A percentile compares a stretch with the other conserved stretches of the same genome.
phyloP scores from a whole-genome alignment of 768 basidiomycete genomes.

The Macrolepiota dolichaula region DNA sequence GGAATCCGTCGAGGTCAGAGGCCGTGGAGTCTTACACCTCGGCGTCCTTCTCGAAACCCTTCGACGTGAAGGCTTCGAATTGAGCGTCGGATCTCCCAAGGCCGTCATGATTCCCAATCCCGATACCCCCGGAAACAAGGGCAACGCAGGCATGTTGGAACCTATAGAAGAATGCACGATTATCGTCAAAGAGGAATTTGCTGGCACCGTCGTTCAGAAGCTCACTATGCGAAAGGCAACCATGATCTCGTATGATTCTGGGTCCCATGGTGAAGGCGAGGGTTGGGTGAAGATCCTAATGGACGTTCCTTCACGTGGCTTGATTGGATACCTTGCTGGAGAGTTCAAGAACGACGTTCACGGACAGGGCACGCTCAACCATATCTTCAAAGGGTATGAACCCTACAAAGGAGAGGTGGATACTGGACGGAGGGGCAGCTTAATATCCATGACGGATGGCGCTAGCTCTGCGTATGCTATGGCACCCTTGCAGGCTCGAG shows the following conservation, averaged over 20 bases:
- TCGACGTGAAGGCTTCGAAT: slow-evolving; percentile 46
- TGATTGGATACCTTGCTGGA: slow-evolving; percentile 51
- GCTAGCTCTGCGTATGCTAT: slow-evolving; percentile 38
- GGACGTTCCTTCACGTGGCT: slow-evolving; percentile 44
- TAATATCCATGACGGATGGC: slow-evolving; percentile 45
- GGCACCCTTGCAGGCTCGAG: slow-evolving; percentile 46
- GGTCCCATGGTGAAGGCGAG: slow-evolving; percentile 32
- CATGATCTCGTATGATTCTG: slow-evolving; percentile 43
- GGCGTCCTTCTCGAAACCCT: slow-evolving; percentile 48
- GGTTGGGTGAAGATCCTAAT: slow-evolving; percentile 45
- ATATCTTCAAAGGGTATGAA: slow-evolving; percentile 49
- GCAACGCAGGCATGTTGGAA: slow-evolving; percentile 35
- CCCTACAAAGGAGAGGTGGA: slow-evolving; percentile 40
- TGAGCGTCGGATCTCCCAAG: slow-evolving; percentile 45
- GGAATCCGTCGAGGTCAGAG: slow-evolving; percentile 46
- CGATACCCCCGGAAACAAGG: slow-evolving; percentile 20
- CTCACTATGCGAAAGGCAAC: slow-evolving; percentile 48
- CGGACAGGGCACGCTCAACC: slow-evolving; percentile 50
- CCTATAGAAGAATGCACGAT: slow-evolving; percentile 46
- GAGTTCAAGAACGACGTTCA: slow-evolving; percentile 52
- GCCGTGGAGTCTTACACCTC: slow-evolving; percentile 47
- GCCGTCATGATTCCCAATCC: slow-evolving; percentile 45
- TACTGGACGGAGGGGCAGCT: slow-evolving; percentile 43
- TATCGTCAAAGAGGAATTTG: slow-evolving; percentile 43
- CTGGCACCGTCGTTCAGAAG: slow-evolving; percentile 46